Evolutionary conservation across 192 early-diverging fungal genomes (phyloP), one percentile per base, ranked within the genome.

Genomic region (Funneliformis geosporum): DNA sequence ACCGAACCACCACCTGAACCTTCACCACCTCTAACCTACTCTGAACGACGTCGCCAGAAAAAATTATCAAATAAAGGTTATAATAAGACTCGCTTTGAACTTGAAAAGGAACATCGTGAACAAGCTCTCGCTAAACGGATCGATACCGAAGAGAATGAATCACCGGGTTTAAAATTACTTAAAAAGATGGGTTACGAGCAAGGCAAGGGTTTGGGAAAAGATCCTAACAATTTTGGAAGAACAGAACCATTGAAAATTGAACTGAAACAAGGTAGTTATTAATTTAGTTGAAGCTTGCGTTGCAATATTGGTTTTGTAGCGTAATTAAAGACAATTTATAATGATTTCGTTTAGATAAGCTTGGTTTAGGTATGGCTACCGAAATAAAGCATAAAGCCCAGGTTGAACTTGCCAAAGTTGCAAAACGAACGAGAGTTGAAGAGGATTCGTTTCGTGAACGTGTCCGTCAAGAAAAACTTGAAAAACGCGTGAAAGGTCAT

Each of bases 161-260:
- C 77, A 1, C 83, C 83, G 38, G 87, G 87, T 9, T 82, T 85
- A 80, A 83, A 81, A 59, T 75, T 88, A 70, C 14, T 88, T 18
- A 85, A 79, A 82, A 86, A 85, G 27, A 85, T 87, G 87, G 87
- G 87, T 1, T 73, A 80, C 16, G 82, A 81, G 67, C 42, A 82
- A 65, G 86, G 86, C 25, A 81, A 76, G 65, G 62, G 72, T 21
- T 75, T 87, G 1, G 86, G 86, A 43, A 67, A 68, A 50, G 33
- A 28, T 67, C 4, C 23, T 12, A 50, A 21, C 14, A 40, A 44
- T 75, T 10, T 9, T 33, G 77, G 62, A 55, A 59, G 25, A 4
- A 79, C 38, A 11, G 77, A 79, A 39, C 77, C 77, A 21, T 16
- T 79, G n/a, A 38, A n/a, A 2, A 14, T 79, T 14, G 77, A 79